phyloP scores from a whole-genome alignment of 2,329 filamentous ascomycete genomes.

The Stylonectria norvegica region DNA sequence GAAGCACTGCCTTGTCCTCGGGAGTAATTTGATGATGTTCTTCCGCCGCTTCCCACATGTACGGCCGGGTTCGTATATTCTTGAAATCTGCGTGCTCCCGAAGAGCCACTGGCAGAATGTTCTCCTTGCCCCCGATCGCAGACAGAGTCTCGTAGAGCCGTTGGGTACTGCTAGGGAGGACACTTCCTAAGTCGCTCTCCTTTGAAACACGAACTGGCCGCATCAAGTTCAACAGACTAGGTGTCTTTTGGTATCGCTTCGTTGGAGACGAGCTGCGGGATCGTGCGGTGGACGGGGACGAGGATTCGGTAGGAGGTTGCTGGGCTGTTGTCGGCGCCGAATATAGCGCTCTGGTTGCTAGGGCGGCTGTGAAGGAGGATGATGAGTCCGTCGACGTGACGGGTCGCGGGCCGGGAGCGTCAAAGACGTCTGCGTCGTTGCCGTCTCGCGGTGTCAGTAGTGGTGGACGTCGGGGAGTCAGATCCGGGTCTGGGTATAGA shows the following conservation, averaged over 20 bases:
- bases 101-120: constrained; percentile 5
- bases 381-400: too few species aligned
- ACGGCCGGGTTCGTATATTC: neutral
- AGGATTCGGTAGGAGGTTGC: neutral
- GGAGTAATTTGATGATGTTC: neutral
- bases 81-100: constrained; percentile 1
- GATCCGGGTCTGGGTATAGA: too few species aligned
- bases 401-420: too few species aligned
- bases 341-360: constrained; percentile 1
- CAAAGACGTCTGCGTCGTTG: too few species aligned
- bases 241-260: constrained; percentile 4
- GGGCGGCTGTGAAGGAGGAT: neutral
- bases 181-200: neutral
- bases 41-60: neutral
- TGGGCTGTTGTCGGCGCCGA: constrained; percentile 1
- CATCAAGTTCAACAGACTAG: constrained; percentile 2
- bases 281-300: constrained; percentile 1
- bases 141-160: constrained; percentile 1
- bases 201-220: constrained; percentile 4
- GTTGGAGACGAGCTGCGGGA: constrained; percentile 2
- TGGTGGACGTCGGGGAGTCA: too few species aligned
- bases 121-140: constrained; percentile 2
- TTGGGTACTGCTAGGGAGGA: constrained; percentile 1
- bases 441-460: too few species aligned
- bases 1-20: neutral